Base-by-base conservation (phyloP, 192 early-diverging fungal species). In the Radiomyces spectabilis region DNA sequence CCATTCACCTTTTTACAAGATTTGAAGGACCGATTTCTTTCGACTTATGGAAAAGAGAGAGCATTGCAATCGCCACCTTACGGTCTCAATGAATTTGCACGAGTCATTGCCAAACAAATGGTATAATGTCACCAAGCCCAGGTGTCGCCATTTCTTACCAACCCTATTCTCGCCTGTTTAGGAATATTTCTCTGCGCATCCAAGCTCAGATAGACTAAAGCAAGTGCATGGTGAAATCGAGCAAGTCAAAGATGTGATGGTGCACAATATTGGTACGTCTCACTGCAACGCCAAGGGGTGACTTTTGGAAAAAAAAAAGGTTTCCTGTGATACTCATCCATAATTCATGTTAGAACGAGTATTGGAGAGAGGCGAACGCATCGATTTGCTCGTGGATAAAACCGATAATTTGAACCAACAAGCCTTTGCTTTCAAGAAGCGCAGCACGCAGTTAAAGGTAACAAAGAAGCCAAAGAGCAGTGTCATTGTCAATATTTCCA, bases 181-280 rank as follows among this genome's bases (percentile, higher is more conserved):
- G 81, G 79, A 89, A 51, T 83, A 86, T 56, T 90, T 82, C 57
- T 84, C 84, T 30, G 73, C 78, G 18, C 80, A 80, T 62, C 81
- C 85, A 12, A 56, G 79, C 32, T 83, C 82, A 4, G 91, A 93
- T 68, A 74, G 74, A 29, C 77, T 92, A 52, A 80, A 83, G 19
- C 84, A 87, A 68, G 93, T 89, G 0, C 86, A 89, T 55, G 86
- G 86, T 22, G 90, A 94, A 68, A 91, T 96, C 59, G 88, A 92
- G 46, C 91, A 93, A 71, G 92, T 94, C 51, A 87, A 86, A 66
- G 91, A 92, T 74, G 89, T 94, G 37, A 94, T 96, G 92, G 88
- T 91, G 24, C 82, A 88, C 68, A 96, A 96, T 61, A 96, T 96
- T 56, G 85, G 82, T 79, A 79, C 63, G 65, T n/a, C n/a, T n/a